Evolutionary conservation across 1,284 basidiomycete genomes (phyloP).

Genomic region (Apiotrichum gracile): DNA sequence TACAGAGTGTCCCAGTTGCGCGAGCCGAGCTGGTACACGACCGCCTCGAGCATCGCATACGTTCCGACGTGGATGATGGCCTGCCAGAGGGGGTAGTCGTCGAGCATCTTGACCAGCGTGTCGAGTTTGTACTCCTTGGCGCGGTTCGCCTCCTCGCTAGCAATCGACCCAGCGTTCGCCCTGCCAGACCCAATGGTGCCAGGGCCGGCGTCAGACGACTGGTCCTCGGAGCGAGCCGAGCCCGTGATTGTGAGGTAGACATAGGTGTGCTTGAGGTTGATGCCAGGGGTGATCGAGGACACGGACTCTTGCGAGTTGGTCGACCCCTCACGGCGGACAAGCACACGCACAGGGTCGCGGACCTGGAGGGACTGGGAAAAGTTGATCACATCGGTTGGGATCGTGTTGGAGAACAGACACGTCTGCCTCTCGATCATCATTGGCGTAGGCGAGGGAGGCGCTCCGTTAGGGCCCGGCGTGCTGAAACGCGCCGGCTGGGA

Average conservation of each 20-base stretch:
- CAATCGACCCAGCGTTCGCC: constrained; percentile 48
- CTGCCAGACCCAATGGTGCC: constrained; percentile 87
- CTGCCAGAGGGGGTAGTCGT: constrained; percentile 64
- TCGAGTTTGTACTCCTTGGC: constrained; percentile 97
- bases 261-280: constrained; percentile 83
- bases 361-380: constrained; percentile 58
- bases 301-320: constrained; percentile 51
- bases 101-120: constrained; percentile 84
- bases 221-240: constrained; percentile 61
- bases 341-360: constrained; percentile 87
- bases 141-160: constrained; percentile 68
- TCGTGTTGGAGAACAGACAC: constrained; percentile 74
- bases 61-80: constrained; percentile 87
- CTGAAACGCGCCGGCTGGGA: constrained; percentile 48
- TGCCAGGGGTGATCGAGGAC: constrained; percentile 50
- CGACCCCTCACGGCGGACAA: constrained; percentile 85
- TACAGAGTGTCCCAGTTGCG: constrained; percentile 78
- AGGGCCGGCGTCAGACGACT: constrained; percentile 57
- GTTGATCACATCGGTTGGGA: constrained; percentile 52
- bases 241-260: constrained; percentile 86
- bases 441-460: constrained; percentile 9
- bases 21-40: constrained; percentile 80
- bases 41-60: constrained; percentile 72
- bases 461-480: constrained; percentile 17
- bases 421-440: constrained; percentile 71